Evolutionary conservation across 1,284 basidiomycete genomes (phyloP).

Genomic region (Malassezia caprae): DNA sequence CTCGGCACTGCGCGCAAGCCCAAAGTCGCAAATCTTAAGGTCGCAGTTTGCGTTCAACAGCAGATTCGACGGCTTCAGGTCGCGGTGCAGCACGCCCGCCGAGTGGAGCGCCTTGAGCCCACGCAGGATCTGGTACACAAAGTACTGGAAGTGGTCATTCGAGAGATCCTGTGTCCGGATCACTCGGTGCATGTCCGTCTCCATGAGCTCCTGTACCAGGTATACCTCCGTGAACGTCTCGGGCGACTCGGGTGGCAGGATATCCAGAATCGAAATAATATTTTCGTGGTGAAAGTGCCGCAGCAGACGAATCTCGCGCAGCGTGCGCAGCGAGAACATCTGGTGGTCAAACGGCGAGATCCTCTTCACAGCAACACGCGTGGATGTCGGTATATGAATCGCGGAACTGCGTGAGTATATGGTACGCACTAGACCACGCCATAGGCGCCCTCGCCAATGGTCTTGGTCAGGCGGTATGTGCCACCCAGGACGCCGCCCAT

Average conservation of each 20-base stretch:
- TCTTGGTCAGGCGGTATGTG: conserved; percentile 47
- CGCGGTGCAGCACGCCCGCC: conserved; percentile 44
- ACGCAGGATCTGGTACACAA: conserved; percentile 64
- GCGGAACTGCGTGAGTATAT: conserved; percentile 30
- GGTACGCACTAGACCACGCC: conserved; percentile 48
- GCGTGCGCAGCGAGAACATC: conserved; percentile 47
- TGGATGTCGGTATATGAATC: conserved; percentile 43
- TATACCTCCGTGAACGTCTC: conserved; percentile 89
- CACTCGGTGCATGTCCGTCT: conserved; percentile 46
- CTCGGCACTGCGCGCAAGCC: conserved; percentile 42
- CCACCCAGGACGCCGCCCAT: conserved; percentile 20
- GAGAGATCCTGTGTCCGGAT: conserved; percentile 47
- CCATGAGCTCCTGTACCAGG: conserved; percentile 55
- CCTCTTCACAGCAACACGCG: conserved; percentile 50
- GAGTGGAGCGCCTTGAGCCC: conserved; percentile 48
- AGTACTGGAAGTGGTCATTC: conserved; percentile 85
- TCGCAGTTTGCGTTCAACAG: conserved; percentile 46
- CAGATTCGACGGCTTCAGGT: conserved; percentile 44
- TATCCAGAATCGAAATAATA: conserved; percentile 37
- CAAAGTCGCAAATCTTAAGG: conserved; percentile 48
- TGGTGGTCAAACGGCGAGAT: conserved; percentile 46
- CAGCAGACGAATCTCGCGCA: conserved; percentile 46
- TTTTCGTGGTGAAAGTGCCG: conserved; percentile 46
- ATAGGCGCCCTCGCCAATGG: conserved; percentile 52
- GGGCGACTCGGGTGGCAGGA: conserved; percentile 52